Base-by-base conservation (phyloP, 2,329 filamentous ascomycete genomes). In the Blastomyces parvus region DNA sequence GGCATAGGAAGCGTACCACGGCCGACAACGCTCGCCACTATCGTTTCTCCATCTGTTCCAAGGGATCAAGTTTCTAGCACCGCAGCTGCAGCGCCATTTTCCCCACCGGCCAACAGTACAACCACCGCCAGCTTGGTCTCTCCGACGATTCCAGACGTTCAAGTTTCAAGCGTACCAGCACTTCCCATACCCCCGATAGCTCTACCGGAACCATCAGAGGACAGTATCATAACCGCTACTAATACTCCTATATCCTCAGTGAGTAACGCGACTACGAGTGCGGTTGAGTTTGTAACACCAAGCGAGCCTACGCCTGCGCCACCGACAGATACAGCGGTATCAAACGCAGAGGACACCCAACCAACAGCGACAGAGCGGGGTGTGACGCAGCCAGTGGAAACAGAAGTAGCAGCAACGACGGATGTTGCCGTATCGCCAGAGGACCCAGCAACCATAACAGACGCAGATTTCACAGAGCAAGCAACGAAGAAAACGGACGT, bases 21-120 rank as follows among this genome's bases (percentile, higher is more conserved):
- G n/a, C 40, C 60, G 14, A 62, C 60, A 40, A 55, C 53, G 3
- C 30, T 56, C 11, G 53, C 50, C 50, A 55, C 59, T 9, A 25
- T 62, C 17, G 61, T 30, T 50, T 56, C 61, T 33, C 53, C 40
- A 6, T 25, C 22, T 14, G 36, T 27, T 40, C 8, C 36, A 42
- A 27, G 6, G 27, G 17, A 14, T 42, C 30, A 38, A 53, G 13
- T 19, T 44, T 38, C 22, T 22, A 25, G 5, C 48, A 61, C 9
- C 5, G 19, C 59, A 9, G 19, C 59, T 19, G 46, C 19, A 33
- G 46, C 9, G 25, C 13, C 59, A 3, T 44, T 25, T 13, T 44
- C 19, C 52, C 52, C 44, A 22, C 1, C 19, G 13, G 27, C 50
- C 33, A 42, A 38, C 9, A 36, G 40, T 25, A 27, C 13, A 19